Evolutionary conservation across 176 grass and related monocot genomes (phyloP), one percentile per base, ranked within the genome.

Genomic region (Ensete glaucum): DNA sequence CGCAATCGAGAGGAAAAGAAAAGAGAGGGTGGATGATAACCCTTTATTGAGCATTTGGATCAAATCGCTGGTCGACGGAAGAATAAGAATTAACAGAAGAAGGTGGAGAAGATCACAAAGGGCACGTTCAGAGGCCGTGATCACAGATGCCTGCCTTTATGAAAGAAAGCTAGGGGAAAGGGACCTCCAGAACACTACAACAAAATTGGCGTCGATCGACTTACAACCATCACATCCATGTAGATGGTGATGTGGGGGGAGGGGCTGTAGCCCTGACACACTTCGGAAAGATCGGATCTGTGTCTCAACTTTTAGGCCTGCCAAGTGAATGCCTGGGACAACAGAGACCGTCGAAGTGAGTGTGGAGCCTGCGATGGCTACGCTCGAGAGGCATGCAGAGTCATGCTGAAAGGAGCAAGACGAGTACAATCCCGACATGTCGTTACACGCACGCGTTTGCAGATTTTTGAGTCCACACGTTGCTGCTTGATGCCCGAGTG

Each of bases 141-240:
- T 53, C 71, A 27, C 71, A 54, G 52, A 73, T 73, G 71, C 71
- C 52, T 55, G 71, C 71, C 50, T 73, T 73, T 55, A 73, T 26
- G 71, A 73, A 24, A 26, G 51, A 54, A 55, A 73, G 71, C 52
- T 57, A 64, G 6, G 34, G 74, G 74, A 76, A 76, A 76, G 74
- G 27, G 76, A 78, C 76, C 43, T 48, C 62, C 22, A 20, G 62
- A 67, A 60, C 27, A 1, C 15, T 34, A 48, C 7, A 3, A 43
- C 26, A 75, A 56, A 19, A 68, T 54, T 54, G 27, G 56, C 9
- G 57, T 76, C 74, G 24, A 23, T 22, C 34, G 49, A 63, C 14
- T 50, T 20, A 26, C 34, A 78, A 55, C 51, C 50, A 69, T 73
- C 71, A 73, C 71, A 54, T 73, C 52, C 71, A 73, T 19, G 52